These are phyloP conservation scores for Cystofilobasidium capitatum DNA, from an alignment of 768 basidiomycete species.

Conservation along the genomic window DNA sequence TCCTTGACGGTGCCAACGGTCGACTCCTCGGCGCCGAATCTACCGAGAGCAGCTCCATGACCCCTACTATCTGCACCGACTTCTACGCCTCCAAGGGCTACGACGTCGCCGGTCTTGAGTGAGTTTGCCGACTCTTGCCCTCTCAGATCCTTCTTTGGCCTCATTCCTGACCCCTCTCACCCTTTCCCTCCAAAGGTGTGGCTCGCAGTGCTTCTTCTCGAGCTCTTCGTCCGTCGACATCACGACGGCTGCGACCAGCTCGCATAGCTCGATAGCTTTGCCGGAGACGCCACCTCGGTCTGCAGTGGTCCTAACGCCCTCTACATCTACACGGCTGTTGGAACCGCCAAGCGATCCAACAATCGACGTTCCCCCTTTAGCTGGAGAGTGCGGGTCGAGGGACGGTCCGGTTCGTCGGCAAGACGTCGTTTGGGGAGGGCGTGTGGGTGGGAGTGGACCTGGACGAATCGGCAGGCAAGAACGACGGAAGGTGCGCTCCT, in stretches of 20 bases:
- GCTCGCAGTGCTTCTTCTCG: background rate
- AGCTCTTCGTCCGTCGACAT: conserved; percentile 8
- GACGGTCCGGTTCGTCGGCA: conserved; percentile 72
- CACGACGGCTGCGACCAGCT: background rate
- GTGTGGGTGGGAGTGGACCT: conserved; percentile 88
- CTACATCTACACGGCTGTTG: background rate
- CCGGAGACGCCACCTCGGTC: background rate
- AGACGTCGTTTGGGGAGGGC: conserved; percentile 61
- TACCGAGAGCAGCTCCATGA: background rate
- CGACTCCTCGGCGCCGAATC: background rate
- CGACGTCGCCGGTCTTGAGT: conserved; percentile 17
- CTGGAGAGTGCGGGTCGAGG: conserved; percentile 75
- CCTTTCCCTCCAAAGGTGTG: background rate
- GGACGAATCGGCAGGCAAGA: conserved; percentile 92
- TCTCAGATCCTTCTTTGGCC: background rate
- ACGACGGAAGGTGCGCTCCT: conserved; percentile 78
- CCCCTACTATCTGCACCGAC: conserved; percentile 14
- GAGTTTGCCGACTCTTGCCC: background rate
- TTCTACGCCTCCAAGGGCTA: conserved; percentile 11
- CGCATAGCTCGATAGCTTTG: background rate
- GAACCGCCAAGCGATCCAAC: background rate
- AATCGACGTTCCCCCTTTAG: conserved; percentile 36
- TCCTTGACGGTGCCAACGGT: background rate
- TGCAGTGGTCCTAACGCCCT: background rate
- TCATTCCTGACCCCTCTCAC: background rate